Conservation (phyloP, 2,329 filamentous ascomycete species). For the Dendrostoma leiphaemia region DNA sequence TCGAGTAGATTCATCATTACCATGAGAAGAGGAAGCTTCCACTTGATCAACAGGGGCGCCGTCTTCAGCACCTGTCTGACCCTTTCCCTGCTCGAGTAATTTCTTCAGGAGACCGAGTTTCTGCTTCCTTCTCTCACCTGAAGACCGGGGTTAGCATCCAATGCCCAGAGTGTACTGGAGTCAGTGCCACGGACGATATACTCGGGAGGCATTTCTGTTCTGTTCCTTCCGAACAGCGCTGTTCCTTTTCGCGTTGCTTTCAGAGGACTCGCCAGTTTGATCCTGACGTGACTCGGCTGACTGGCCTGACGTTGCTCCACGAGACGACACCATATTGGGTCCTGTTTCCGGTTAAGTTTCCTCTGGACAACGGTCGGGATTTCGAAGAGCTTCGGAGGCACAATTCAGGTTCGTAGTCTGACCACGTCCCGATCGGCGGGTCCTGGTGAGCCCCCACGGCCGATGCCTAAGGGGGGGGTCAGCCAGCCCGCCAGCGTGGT, state of each 20-base stretch:
- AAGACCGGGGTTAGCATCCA: conserved; percentile 14
- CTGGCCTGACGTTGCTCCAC: neutral
- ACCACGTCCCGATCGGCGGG: no score
- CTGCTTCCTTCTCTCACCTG: conserved; percentile 43
- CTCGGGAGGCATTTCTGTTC: conserved; percentile 26
- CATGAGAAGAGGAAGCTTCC: neutral
- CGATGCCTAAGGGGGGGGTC: neutral
- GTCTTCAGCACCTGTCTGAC: neutral
- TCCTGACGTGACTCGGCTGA: neutral
- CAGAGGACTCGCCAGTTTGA: neutral
- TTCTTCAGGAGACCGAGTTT: conserved; percentile 39
- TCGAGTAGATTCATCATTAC: neutral
- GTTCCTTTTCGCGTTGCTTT: conserved; percentile 16
- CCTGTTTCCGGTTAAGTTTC: no score
- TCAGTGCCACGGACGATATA: conserved; percentile 20
- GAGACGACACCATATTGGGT: neutral
- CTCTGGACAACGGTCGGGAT: no score
- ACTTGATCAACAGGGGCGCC: neutral
- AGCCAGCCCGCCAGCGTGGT: no score
- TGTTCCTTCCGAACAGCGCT: conserved; percentile 25
- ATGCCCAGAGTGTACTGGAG: neutral
- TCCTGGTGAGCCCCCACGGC: no score
- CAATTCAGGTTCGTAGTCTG: no score
- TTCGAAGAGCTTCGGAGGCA: no score
- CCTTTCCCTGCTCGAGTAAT: conserved; percentile 29